These are phyloP conservation scores for Erythrophleum fordii DNA, from an alignment of 306 rosid genomes.

Conservation along the genomic window DNA sequence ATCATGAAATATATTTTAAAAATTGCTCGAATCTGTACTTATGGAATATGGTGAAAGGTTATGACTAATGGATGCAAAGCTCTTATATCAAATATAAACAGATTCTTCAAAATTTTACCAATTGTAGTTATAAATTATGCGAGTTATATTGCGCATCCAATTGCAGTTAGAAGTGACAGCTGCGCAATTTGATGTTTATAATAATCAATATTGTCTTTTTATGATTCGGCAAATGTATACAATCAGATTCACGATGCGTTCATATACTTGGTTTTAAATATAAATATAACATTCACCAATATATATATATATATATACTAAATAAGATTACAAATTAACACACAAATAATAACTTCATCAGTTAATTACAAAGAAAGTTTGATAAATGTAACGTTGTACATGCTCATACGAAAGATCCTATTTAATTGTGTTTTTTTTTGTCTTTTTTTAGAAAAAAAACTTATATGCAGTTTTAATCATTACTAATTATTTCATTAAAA, in stretches of 20 bases:
- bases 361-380: too few species aligned
- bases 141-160: not conserved
- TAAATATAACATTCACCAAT: too few species aligned
- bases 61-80: not conserved
- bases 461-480: too few species aligned
- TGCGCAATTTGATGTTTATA: not conserved
- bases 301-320: too few species aligned
- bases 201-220: not conserved
- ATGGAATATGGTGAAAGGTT: not conserved
- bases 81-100: not conserved
- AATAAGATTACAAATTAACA: too few species aligned
- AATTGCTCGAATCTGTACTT: not conserved
- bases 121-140: not conserved
- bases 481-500: too few species aligned
- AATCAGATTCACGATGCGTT: not conserved
- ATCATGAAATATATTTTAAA: not conserved
- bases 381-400: too few species aligned
- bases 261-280: not conserved
- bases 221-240: not conserved
- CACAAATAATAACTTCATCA: too few species aligned
- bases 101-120: not conserved
- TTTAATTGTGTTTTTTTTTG: too few species aligned
- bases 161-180: not conserved
- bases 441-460: too few species aligned
- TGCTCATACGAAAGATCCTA: too few species aligned